Percentiles rank a stretch among this genome's conserved stretches.
Evolutionary conservation across 2,329 filamentous ascomycete genomes (phyloP).

Genomic region (Neofusicoccum sp.): DNA sequence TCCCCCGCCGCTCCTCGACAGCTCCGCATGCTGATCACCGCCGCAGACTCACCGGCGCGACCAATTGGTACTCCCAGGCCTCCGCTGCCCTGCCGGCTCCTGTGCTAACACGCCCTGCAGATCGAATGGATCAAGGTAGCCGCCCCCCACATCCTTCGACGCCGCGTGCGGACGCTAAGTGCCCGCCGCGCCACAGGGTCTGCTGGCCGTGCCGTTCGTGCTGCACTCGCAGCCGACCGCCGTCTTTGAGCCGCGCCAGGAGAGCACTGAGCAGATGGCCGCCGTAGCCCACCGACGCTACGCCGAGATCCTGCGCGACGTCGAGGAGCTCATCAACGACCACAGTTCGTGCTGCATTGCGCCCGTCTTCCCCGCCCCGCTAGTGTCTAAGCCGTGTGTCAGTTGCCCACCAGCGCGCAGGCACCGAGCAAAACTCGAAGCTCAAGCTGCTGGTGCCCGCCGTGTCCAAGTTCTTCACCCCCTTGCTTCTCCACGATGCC

Average conservation of each 20-base stretch:
- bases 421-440: slow-evolving; percentile 73
- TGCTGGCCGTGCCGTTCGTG: slow-evolving; percentile 93
- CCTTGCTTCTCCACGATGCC: slow-evolving; percentile 79
- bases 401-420: slow-evolving; percentile 70
- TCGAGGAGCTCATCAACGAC: slow-evolving; percentile 87
- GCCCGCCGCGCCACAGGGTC: slow-evolving; percentile 32
- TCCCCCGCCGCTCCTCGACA: neutral
- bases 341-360: slow-evolving; percentile 63
- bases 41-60: slow-evolving; percentile 82
- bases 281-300: slow-evolving; percentile 82
- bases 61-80: slow-evolving; percentile 69
- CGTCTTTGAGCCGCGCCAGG: slow-evolving; percentile 68
- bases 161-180: neutral
- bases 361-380: neutral
- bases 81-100: neutral
- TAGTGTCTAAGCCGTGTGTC: slow-evolving; percentile 13
- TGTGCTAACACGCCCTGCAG: slow-evolving; percentile 30
- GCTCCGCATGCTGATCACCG: slow-evolving; percentile 18
- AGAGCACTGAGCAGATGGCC: slow-evolving; percentile 68
- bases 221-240: slow-evolving; percentile 93
- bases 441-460: slow-evolving; percentile 87
- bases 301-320: slow-evolving; percentile 90
- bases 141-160: neutral
- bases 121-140: slow-evolving; percentile 88
- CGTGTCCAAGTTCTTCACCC: slow-evolving; percentile 91